Evolutionary conservation across 1,284 basidiomycete species (phyloP), one percentile per base, ranked within the genome.

Genomic region (Stygiomarasmius scandens): DNA sequence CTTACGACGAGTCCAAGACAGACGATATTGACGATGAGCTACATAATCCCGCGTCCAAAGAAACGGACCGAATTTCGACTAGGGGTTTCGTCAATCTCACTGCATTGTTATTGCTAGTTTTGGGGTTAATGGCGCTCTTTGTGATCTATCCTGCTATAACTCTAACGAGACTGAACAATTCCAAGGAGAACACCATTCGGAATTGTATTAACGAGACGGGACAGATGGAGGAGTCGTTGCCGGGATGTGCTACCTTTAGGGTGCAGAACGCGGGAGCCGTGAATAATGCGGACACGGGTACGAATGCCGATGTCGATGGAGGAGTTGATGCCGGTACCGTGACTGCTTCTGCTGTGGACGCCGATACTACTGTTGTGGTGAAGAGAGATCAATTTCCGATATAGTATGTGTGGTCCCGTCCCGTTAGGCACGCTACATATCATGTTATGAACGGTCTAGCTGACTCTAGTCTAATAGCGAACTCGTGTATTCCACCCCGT

Each of bases 141-240:
- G 32, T 53, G 11, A 43, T 48, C 6, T 58, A 53, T 38, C 56
- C 56, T 8, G 22, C 53, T 9, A 14, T 48, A 3, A 53, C 29
- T n/a, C 48, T 53, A 27, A 9, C 38, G n/a, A 45, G 49, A 11
- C 19, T 25, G 14, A 23, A 58, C 27, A 24, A 23, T 19, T 2
- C n/a, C n/a, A 49, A 58, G 38, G 29, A 38, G 10, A 24, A 29
- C n/a, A 58, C 53, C n/a, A 48, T 38, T 12, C 22, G 23, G 16
- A 53, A 53, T 20, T 29, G 52, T 11, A 54, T 58, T 32, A 58
- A 58, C 32, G 29, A 51, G 19, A 52, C 51, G 14, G 56, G 56
- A 12, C 56, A 58, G 51, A 44, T 23, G 29, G 23, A 53, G 44
- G 45, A 47, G 45, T 50, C 47, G 19, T 44, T 41, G 22, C 36